phyloP scores from a whole-genome alignment of 306 rosid genomes.

The Pyrus betulifolia region DNA sequence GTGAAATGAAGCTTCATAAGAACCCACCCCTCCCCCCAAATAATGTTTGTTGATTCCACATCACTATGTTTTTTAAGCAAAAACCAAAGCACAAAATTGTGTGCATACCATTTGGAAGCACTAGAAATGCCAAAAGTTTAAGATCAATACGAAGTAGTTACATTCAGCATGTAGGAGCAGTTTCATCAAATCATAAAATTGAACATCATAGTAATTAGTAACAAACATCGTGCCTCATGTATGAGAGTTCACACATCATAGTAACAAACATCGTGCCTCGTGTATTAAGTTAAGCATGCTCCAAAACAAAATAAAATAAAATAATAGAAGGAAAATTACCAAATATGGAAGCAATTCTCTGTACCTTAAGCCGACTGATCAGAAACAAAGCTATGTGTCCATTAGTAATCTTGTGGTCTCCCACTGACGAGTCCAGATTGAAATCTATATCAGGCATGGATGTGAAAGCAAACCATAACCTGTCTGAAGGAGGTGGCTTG shows the following conservation, averaged over 20 bases:
- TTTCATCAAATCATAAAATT: not conserved
- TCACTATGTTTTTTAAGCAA: not conserved
- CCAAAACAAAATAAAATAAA: not conserved
- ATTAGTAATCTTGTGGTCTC: slow-evolving; percentile 77
- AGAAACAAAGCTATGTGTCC: slow-evolving; percentile 57
- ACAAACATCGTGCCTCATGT: not conserved
- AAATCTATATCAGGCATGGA: slow-evolving; percentile 84
- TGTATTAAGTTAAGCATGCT: not conserved
- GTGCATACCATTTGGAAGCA: not conserved
- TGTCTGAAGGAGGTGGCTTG: slow-evolving; percentile 97
- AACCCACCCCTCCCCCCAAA: not conserved
- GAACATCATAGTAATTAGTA: too few species aligned
- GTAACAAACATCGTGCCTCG: not conserved
- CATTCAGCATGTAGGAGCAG: not conserved
- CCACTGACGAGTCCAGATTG: slow-evolving; percentile 68
- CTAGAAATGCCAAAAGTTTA: not conserved
- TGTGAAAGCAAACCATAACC: slow-evolving; percentile 81
- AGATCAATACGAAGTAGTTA: not conserved
- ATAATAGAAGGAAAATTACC: not conserved
- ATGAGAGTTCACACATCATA: not conserved
- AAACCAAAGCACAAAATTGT: not conserved
- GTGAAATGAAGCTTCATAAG: slow-evolving; percentile 25
- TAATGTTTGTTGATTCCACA: not conserved
- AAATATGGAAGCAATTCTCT: slow-evolving; percentile 7
- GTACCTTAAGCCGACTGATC: slow-evolving; percentile 76